Evolutionary conservation across 176 grass and related monocot species (phyloP).

Genomic region (Phyllostachys edulis): DNA sequence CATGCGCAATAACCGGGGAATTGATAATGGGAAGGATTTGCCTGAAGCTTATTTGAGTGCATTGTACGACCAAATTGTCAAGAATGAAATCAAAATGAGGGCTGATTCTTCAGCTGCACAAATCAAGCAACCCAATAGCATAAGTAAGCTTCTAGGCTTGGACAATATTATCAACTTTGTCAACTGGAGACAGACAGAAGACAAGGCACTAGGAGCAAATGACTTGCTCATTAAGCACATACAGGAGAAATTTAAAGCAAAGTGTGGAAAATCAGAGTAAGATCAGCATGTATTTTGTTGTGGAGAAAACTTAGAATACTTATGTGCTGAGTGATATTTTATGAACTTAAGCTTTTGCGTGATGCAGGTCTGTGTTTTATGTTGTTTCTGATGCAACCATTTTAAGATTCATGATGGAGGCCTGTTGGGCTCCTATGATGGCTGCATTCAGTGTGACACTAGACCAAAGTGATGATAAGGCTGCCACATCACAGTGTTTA

Average conservation of each 20-base stretch:
- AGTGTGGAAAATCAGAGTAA: conserved; percentile 89
- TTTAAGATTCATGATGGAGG: conserved; percentile 95
- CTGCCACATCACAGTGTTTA: conserved; percentile 85
- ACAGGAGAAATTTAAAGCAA: conserved; percentile 97
- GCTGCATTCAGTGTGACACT: conserved; percentile 94
- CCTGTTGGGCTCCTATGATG: conserved; percentile 99
- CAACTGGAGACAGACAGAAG: conserved; percentile 81
- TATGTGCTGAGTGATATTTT: conserved; percentile 15
- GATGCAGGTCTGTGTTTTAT: conserved; percentile 89
- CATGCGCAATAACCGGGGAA: conserved; percentile 91
- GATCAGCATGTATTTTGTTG: conserved; percentile 24
- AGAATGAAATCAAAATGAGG: conserved; percentile 98
- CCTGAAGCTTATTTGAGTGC: conserved; percentile 80
- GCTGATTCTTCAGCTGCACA: conserved; percentile 62
- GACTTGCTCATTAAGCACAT: conserved; percentile 94
- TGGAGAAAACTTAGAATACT: conserved; percentile 8
- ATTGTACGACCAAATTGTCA: conserved; percentile 92
- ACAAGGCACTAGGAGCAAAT: conserved; percentile 86
- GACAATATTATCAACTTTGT: conserved; percentile 92
- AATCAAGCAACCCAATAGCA: conserved; percentile 68
- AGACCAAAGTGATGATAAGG: conserved; percentile 84
- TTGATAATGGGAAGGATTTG: conserved; percentile 96
- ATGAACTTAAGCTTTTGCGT: conserved; percentile 34
- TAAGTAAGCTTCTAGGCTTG: conserved; percentile 86
- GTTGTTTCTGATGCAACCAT: conserved; percentile 76